Base-by-base conservation (phyloP, 2,329 filamentous ascomycete genomes). In the Tolypocladium album region DNA sequence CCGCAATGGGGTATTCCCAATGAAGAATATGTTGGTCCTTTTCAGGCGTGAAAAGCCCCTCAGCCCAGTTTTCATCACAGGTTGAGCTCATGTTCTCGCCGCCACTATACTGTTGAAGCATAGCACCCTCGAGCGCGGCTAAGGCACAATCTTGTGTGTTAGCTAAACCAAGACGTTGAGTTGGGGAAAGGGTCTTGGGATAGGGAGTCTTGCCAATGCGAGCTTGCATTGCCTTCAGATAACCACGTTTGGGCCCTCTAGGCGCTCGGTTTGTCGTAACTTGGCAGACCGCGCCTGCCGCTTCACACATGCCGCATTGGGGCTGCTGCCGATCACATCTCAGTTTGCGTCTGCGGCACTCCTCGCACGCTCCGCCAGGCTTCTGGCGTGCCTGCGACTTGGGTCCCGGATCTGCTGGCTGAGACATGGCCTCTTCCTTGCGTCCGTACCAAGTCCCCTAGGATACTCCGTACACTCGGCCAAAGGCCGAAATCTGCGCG, bases 331-430 rank as follows among this genome's bases (percentile, higher is more conserved):
- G 56, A 38, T 62, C 61, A 34, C 61, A 62, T 12, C 61, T 55
- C 22, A 62, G 57, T 20, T 62, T 62, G 17, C 61, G 61, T 8
- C 61, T 38, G 24, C 61, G 56, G n/a, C 61, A 62, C 34, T 62
- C 61, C 36, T 60, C 39, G 20, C 61, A 62, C 13, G 61, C 61
- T 15, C 40, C 40, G 27, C 59, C 59, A n/a, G 59, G 61, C 31
- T 43, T 45, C 45, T 62, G 61, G 8, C 61, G 45, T 24, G 34
- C 34, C 3, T 36, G 56, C 11, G 42, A 47, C 4, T 13, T 39
- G 9, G 55, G 4, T 22, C 27, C 55, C 13, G 22, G 34, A 17
- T 56, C 55, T 11, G 38, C 38, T 39, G 34, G 38, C 22, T 39
- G 34, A 39, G 55, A 42, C 55, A 56, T 56, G 17, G 45, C 22